Base-by-base conservation (phyloP, 192 early-diverging fungal genomes). In the Physocladia obscura region DNA sequence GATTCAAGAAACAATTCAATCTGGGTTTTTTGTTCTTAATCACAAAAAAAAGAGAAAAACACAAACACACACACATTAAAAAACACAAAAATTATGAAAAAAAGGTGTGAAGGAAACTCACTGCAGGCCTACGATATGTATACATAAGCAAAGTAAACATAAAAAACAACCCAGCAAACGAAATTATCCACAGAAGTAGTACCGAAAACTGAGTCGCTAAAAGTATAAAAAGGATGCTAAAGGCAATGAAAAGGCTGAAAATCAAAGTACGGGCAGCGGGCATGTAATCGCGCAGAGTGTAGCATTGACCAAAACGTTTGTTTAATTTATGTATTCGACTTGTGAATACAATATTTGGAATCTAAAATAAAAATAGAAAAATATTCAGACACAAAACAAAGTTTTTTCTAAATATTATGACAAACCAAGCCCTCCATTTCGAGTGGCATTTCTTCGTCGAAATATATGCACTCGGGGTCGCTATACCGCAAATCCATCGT, bases 381-480 rank as follows among this genome's bases (percentile, higher is more conserved):
- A 21, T 21, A 21, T n/a, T n/a, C n/a, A n/a, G n/a, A n/a, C n/a
- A n/a, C n/a, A n/a, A n/a, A n/a, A n/a, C n/a, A n/a, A n/a, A n/a
- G n/a, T n/a, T n/a, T n/a, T n/a, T n/a, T n/a, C n/a, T n/a, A n/a
- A n/a, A n/a, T n/a, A n/a, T n/a, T n/a, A 2, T 11, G 22, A 49
- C 44, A 5, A 2, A 65, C 62, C 62, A 65, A 27, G 27, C 62
- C 62, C 49, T 65, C 62, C 49, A 65, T 8, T 50, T 65, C 62
- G 5, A 50, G 13, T 19, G 47, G 48, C 62, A 65, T 65, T 35
- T 65, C 48, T 19, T 49, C 26, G 26, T 65, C 62, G 32, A 65
- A 65, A 32, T 35, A 65, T 11, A 19, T 19, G 0, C 31, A 13
- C 6, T 17, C 22, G 8, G 21, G 6, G 11, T 65, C 30, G 26